These are phyloP conservation scores for Chrysoporthe puriensis DNA, from an alignment of 2,329 filamentous ascomycete genomes.

Conservation along the genomic window DNA sequence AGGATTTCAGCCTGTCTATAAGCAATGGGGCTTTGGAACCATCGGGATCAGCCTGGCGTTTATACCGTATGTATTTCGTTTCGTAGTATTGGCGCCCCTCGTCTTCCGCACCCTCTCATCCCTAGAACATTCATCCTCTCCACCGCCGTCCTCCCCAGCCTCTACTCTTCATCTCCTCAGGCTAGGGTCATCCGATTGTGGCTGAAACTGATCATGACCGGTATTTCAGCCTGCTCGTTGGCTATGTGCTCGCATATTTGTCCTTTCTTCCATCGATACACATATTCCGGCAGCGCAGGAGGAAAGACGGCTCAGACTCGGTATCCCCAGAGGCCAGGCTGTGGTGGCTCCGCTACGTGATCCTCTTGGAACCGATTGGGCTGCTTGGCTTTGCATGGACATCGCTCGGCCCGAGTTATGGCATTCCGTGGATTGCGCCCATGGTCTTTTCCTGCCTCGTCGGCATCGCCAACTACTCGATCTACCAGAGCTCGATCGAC, in stretches of 20 bases:
- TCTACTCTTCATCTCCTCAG: background rate
- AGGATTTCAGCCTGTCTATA: constrained; percentile 69
- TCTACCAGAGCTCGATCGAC: constrained; percentile 70
- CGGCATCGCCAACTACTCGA: constrained; percentile 65
- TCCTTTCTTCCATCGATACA: constrained; percentile 59
- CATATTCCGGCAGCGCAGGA: constrained; percentile 40
- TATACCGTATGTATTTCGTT: constrained; percentile 20
- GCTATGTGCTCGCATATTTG: constrained; percentile 63
- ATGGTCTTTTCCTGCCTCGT: constrained; percentile 64
- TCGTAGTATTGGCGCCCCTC: background rate
- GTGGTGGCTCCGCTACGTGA: constrained; percentile 63
- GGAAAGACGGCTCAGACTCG: constrained; percentile 46
- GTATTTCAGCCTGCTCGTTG: constrained; percentile 35
- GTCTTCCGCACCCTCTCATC: background rate
- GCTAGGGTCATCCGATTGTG: background rate
- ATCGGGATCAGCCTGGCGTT: constrained; percentile 28
- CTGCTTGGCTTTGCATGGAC: constrained; percentile 67
- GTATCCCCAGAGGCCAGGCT: constrained; percentile 58
- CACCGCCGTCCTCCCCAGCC: no score
- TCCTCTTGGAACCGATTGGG: constrained; percentile 62
- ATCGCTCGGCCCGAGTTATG: constrained; percentile 51
- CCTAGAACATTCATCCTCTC: no score
- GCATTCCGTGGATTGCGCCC: constrained; percentile 62
- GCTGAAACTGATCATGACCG: background rate
- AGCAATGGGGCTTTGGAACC: constrained; percentile 59